Evolutionary conservation across 257 asterid species (phyloP).

Genomic region (Solanum pimpinellifolium): DNA sequence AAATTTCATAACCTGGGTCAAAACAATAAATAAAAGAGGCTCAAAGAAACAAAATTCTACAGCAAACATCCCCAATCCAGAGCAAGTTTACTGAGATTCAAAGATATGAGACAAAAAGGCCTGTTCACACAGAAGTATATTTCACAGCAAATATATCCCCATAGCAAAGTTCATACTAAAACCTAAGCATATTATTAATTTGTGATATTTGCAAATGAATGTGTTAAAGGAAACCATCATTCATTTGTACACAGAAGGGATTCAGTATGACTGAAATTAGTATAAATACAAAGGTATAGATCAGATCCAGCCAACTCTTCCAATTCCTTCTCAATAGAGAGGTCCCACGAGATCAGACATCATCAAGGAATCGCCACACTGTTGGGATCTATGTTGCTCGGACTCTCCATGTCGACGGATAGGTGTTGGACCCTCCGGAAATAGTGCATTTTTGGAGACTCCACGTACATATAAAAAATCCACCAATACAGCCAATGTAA

Average conservation of each 20-base stretch:
- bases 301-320: neutral
- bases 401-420: neutral
- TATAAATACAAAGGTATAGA: neutral
- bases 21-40: neutral
- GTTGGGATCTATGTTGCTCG: neutral
- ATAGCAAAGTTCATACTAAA: neutral
- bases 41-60: neutral
- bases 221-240: neutral
- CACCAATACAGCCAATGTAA: neutral
- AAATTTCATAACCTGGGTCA: conserved; percentile 1
- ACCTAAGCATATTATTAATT: neutral
- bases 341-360: neutral
- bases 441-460: neutral
- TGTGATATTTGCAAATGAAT: neutral
- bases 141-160: neutral
- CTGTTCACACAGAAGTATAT: neutral
- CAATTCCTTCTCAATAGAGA: neutral
- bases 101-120: neutral
- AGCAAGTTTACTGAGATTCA: neutral
- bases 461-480: neutral
- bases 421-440: neutral
- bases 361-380: neutral
- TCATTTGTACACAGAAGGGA: neutral
- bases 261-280: neutral
- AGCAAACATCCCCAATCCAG: neutral